Evolutionary conservation across 352 stramenopile genomes (phyloP), one percentile per base, ranked within the genome.

Genomic region (Thalassiosira mediterranea): DNA sequence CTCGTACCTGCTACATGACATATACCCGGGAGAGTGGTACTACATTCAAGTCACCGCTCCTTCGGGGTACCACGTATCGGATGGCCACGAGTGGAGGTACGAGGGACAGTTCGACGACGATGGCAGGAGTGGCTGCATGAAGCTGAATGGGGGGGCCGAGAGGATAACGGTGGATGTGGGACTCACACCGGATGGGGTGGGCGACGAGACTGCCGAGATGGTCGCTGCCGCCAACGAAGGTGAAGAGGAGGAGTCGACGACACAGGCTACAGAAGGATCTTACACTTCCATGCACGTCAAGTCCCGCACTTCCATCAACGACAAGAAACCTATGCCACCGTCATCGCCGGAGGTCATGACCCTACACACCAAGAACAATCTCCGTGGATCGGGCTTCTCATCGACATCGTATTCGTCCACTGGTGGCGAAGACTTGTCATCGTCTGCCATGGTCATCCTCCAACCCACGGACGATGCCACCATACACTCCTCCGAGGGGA

Each of bases 391-490:
- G 34, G 34, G 34, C 13, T 42, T 7, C 7, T 13, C 34, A 13
- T 13, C 7, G 34, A 42, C 34, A 13, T 42, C 34, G 34, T 42
- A 42, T 42, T 7, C 34, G 7, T 42, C 34, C 34, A 13, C 34
- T 13, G 34, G 34, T 7, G 34, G 13, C 34, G 34, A 42, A 13
- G n/a, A n/a, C n/a, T n/a, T n/a, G n/a, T n/a, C n/a, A n/a, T n/a
- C n/a, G n/a, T n/a, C n/a, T n/a, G n/a, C n/a, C n/a, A n/a, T n/a
- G n/a, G n/a, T n/a, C n/a, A n/a, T n/a, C n/a, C n/a, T n/a, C n/a
- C n/a, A 48, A 37, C 29, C 62, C 46, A 51, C 31, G 28, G 71
- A 72, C 32, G 54, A 48, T 28, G 34, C 21, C 13, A 73, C 61
- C 10, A 69, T 79, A 21, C 59, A 65, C 42, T 51, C 65, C 13